A percentile compares a stretch with the other conserved stretches of the same genome.
These are phyloP conservation scores for Carex littledalei DNA, from an alignment of 176 grass and related monocot species.

Conservation along the genomic window DNA sequence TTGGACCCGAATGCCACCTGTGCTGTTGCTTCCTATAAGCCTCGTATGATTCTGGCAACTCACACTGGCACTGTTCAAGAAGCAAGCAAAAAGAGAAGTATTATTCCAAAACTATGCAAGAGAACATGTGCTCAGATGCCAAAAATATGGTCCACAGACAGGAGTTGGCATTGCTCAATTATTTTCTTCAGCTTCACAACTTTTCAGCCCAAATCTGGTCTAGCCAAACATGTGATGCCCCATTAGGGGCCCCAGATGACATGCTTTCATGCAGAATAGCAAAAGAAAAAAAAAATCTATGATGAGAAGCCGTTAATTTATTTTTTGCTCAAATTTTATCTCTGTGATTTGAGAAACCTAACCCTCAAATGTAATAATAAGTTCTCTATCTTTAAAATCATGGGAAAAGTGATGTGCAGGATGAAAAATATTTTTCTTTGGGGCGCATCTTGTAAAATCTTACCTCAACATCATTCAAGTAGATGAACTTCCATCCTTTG, in stretches of 20 bases:
- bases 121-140: neutral
- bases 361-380: neutral
- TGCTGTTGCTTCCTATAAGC: conserved; percentile 51
- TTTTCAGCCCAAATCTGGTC: neutral
- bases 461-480: conserved; percentile 50
- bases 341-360: neutral
- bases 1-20: conserved; percentile 48
- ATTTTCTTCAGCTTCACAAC: neutral
- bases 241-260: neutral
- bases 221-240: neutral
- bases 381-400: neutral
- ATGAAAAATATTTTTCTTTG: neutral
- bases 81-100: neutral
- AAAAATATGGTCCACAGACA: neutral
- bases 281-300: neutral
- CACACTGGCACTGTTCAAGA: conserved; percentile 40
- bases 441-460: neutral
- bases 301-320: neutral
- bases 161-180: neutral
- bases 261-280: neutral
- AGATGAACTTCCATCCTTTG: conserved; percentile 48
- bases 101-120: neutral
- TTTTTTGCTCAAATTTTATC: neutral
- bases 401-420: neutral
- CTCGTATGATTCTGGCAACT: conserved; percentile 49